These are phyloP conservation scores for Eucalyptus urophylla DNA, from an alignment of 345 rosid species.

Conservation along the genomic window DNA sequence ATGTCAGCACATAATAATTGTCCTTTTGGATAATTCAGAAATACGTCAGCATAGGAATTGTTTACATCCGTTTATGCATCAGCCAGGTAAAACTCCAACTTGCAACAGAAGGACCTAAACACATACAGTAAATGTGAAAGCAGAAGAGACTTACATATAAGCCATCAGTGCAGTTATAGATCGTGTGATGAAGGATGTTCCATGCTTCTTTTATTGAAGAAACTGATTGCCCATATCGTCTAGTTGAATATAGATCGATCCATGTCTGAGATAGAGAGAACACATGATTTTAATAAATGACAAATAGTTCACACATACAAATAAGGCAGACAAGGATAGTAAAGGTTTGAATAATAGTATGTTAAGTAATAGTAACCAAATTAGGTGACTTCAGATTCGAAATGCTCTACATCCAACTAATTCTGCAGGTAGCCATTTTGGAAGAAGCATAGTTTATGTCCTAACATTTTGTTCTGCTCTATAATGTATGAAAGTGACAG, in stretches of 20 bases:
- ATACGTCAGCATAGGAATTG: background rate
- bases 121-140: background rate
- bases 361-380: background rate
- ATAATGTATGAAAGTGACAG: background rate
- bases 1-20: background rate
- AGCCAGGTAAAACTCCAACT: background rate
- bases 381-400: background rate
- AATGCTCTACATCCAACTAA: background rate
- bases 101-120: background rate
- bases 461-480: background rate
- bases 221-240: slow-evolving; percentile 47
- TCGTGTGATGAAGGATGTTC: slow-evolving; percentile 42
- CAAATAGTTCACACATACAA: background rate
- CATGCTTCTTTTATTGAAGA: slow-evolving; percentile 37
- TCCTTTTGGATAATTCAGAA: background rate
- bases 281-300: background rate
- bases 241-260: slow-evolving; percentile 34
- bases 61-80: background rate
- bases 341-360: background rate
- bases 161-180: slow-evolving; percentile 65
- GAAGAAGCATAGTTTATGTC: background rate
- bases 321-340: background rate
- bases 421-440: background rate
- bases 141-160: slow-evolving; percentile 33
- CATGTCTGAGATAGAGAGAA: slow-evolving; percentile 26